These are phyloP conservation scores for Plantago elongata DNA, from an alignment of 257 asterid genomes.

Conservation along the genomic window DNA sequence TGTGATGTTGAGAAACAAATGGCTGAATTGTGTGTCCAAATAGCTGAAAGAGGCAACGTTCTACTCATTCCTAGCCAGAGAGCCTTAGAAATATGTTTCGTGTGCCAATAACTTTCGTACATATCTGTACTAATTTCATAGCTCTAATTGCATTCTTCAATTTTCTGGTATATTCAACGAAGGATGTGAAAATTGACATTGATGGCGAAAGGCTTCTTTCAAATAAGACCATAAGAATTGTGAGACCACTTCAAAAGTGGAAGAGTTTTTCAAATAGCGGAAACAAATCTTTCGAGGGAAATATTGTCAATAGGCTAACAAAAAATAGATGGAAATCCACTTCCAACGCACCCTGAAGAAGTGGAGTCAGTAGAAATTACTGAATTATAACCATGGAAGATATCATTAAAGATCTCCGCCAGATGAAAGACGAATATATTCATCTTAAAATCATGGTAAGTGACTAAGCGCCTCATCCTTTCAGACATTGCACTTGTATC, in stretches of 20 bases:
- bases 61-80: slow-evolving; percentile 14
- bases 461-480: neutral
- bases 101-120: neutral
- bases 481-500: neutral
- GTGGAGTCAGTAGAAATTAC: slow-evolving; percentile 72
- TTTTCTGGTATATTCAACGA: slow-evolving; percentile 29
- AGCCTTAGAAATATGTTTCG: slow-evolving; percentile 30
- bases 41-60: neutral
- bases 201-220: slow-evolving; percentile 47
- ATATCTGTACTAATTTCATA: too few relatives aligned
- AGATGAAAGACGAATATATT: slow-evolving; percentile 33
- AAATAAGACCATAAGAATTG: slow-evolving; percentile 43
- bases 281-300: slow-evolving; percentile 43
- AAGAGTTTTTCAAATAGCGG: slow-evolving; percentile 74
- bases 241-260: slow-evolving; percentile 57
- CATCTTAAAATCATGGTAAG: neutral
- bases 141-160: slow-evolving; percentile 3
- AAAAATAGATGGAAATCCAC: slow-evolving; percentile 75
- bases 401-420: slow-evolving; percentile 92
- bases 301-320: slow-evolving; percentile 70
- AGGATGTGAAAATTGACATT: slow-evolving; percentile 65
- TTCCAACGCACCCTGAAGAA: slow-evolving; percentile 80
- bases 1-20: too few relatives aligned
- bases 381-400: slow-evolving; percentile 88
- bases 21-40: too few relatives aligned